Conservation (phyloP, 495 filamentous ascomycete species). For the Echria macrotheca region DNA sequence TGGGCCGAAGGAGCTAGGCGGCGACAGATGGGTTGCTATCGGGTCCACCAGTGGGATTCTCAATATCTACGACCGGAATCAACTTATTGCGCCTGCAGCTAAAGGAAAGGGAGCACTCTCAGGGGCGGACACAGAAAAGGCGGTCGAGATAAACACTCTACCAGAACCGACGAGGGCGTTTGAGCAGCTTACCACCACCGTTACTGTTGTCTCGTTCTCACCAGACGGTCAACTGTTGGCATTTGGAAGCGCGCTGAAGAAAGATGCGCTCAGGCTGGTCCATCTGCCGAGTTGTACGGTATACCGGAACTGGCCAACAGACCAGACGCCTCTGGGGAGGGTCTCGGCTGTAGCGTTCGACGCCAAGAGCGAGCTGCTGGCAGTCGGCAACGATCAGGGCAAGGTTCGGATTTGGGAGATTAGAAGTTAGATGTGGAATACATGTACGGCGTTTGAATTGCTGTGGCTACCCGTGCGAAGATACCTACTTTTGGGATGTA, state of each 20-base stretch:
- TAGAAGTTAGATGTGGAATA: slow-evolving; percentile 29
- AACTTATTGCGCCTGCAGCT: slow-evolving; percentile 43
- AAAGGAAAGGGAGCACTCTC: slow-evolving; percentile 21
- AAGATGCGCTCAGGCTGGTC: slow-evolving; percentile 80
- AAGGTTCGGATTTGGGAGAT: slow-evolving; percentile 88
- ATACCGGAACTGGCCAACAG: slow-evolving; percentile 94
- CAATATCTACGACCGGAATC: slow-evolving; percentile 83
- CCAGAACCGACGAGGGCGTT: slow-evolving; percentile 67
- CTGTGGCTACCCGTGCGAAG: too few relatives aligned
- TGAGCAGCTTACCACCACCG: slow-evolving; percentile 81
- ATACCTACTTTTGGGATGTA: too few relatives aligned
- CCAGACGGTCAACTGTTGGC: slow-evolving; percentile 84
- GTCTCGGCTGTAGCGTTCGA: slow-evolving; percentile 75
- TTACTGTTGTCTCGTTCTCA: slow-evolving; percentile 70
- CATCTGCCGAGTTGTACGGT: slow-evolving; percentile 90
- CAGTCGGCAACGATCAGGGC: slow-evolving; percentile 81
- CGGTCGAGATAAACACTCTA: slow-evolving; percentile 50
- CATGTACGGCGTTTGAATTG: neutral
- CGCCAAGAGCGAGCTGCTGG: slow-evolving; percentile 63
- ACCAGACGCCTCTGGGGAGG: slow-evolving; percentile 78
- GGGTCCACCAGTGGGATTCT: slow-evolving; percentile 80
- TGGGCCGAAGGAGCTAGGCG: slow-evolving; percentile 59
- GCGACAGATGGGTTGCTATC: slow-evolving; percentile 80
- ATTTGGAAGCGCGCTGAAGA: slow-evolving; percentile 78
- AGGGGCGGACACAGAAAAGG: slow-evolving; percentile 22